Evolutionary conservation across 208 protist genomes (phyloP).

Genomic region (Porcisia hertigi): DNA sequence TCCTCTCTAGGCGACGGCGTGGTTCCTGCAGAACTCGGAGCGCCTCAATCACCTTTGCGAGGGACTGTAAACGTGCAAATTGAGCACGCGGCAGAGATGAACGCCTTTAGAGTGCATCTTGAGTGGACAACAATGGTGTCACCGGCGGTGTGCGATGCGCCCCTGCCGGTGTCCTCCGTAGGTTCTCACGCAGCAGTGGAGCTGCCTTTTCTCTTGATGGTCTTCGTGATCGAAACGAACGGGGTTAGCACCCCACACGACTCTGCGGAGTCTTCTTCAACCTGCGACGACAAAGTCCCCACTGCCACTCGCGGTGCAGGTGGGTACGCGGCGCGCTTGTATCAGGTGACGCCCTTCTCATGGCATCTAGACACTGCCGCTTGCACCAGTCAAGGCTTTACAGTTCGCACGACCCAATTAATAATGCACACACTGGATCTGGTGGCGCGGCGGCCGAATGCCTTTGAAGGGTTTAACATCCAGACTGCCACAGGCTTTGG

Average conservation of each 20-base stretch:
- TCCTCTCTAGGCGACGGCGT: not conserved
- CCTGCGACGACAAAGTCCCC: not conserved
- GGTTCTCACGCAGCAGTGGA: slow-evolving; percentile 4
- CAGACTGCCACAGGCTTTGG: not conserved
- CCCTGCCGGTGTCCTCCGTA: not conserved
- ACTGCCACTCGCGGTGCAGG: not conserved
- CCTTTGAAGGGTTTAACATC: slow-evolving; percentile 15
- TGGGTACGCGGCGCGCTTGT: slow-evolving; percentile 5
- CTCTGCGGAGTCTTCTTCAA: not conserved
- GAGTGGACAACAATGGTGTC: slow-evolving; percentile 15
- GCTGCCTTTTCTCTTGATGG: slow-evolving; percentile 26
- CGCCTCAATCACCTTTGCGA: slow-evolving; percentile 1
- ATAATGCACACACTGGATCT: slow-evolving; percentile 26
- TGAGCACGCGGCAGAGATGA: slow-evolving; percentile 17
- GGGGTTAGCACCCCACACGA: not conserved
- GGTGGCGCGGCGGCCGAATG: slow-evolving; percentile 16
- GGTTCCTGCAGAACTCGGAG: not conserved
- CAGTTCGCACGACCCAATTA: slow-evolving; percentile 2
- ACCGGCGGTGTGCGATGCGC: not conserved
- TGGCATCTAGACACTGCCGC: slow-evolving; percentile 6
- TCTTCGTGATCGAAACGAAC: slow-evolving; percentile 16
- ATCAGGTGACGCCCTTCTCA: slow-evolving; percentile 28
- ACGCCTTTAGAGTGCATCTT: slow-evolving; percentile 20
- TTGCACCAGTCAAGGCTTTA: slow-evolving; percentile 4
- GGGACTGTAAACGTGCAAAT: slow-evolving; percentile 21